Conservation (phyloP, 345 rosid genomes). For the Salix purpurea region DNA sequence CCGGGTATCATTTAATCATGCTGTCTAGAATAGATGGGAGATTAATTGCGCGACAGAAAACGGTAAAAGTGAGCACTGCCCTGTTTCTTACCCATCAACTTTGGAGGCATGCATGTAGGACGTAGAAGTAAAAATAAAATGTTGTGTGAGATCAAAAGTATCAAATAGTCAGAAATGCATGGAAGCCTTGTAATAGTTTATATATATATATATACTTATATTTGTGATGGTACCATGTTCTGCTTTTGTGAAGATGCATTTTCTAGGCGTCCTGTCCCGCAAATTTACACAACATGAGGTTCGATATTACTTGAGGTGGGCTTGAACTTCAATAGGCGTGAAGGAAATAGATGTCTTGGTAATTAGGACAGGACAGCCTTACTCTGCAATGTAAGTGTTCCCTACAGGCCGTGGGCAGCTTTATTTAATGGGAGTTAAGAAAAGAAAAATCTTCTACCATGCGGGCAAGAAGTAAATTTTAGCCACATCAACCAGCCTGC, state of each 20-base stretch:
- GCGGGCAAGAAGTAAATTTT: neutral
- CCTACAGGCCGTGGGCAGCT: neutral
- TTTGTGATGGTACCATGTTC: neutral
- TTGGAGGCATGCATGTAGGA: neutral
- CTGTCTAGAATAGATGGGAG: slow-evolving; percentile 5
- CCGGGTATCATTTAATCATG: neutral
- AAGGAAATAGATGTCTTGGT: neutral
- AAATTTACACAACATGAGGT: neutral
- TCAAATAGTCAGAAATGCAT: neutral
- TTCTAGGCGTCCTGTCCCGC: neutral
- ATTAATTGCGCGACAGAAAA: neutral
- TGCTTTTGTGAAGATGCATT: neutral
- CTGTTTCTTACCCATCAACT: neutral
- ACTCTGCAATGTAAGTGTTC: neutral
- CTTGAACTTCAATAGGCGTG: neutral
- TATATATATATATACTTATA: neutral
- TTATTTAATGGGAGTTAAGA: neutral
- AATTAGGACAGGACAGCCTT: neutral
- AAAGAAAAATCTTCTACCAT: neutral
- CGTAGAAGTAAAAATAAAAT: no score
- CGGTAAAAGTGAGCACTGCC: neutral
- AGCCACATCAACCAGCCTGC: neutral
- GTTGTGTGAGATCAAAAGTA: neutral
- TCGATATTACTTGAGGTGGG: neutral
- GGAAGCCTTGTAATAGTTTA: neutral